Base-by-base conservation (phyloP, 2,329 filamentous ascomycete genomes). In the Ascochyta rabiei region DNA sequence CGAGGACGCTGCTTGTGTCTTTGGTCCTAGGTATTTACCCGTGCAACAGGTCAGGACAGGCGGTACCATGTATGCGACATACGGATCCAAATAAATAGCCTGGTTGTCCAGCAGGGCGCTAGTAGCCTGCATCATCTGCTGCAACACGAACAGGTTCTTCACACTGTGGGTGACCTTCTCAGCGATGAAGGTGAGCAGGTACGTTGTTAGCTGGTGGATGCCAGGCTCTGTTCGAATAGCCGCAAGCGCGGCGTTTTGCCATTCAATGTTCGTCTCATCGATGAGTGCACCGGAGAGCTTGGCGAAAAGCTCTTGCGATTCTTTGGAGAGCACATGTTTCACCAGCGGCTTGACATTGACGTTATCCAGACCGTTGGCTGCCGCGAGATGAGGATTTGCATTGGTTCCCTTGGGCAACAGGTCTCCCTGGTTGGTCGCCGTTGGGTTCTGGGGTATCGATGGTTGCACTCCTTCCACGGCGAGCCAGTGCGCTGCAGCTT, bases 381-480 rank as follows among this genome's bases (percentile, higher is more conserved):
- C 91, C 23, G 91, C 90, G 37, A 97, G 82, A 39, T 91, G 89
- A 5, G 90, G 88, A 69, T 96, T 96, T 19, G 91, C 90, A 59
- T 91, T 91, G 3, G 91, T 88, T 6, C 93, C 93, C 78, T 97
- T 98, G 28, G 93, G 90, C 16, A 96, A 82, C 26, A 97, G 83
- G 68, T 97, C 93, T 71, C 93, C 89, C 46, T 89, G 87, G 73
- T 97, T 93, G 69, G 87, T 86, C 6, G 89, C 87, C 1, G 92
- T 95, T 6, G 95, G 95, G 75, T 99, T 99, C 75, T 98, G 93
- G 1, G 93, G 92, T 66, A 98, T 97, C 0, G 92, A 90, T 2
- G 95, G 95, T 73, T 99, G 93, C 24, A 98, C 95, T 55, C 95
- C 95, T 81, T 99, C 95, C 43, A 99, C 91, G 19, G 95, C 93